Percentiles rank a stretch among this genome's conserved stretches.
Conservation (phyloP, 768 basidiomycete genomes). For the Leccinum variicolor region DNA sequence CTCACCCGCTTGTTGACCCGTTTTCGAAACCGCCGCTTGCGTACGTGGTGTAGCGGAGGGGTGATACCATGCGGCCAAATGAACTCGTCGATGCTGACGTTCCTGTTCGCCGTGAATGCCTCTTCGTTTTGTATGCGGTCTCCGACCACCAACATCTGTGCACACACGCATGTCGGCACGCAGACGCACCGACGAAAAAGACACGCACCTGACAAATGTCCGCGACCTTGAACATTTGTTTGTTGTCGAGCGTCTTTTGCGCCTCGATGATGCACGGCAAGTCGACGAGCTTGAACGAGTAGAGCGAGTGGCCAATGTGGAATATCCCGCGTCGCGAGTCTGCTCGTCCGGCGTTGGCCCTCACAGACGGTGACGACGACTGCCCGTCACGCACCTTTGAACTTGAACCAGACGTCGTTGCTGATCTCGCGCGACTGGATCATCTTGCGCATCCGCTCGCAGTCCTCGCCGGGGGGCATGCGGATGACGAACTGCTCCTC, state of each 20-base stretch:
- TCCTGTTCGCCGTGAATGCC: conserved; percentile 53
- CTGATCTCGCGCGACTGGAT: conserved; percentile 72
- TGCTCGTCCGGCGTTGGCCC: conserved; percentile 30
- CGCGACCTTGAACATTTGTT: conserved; percentile 97
- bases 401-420: conserved; percentile 95
- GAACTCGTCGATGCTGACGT: conserved; percentile 90
- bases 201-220: conserved; percentile 89
- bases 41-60: conserved; percentile 84
- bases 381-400: conserved; percentile 63
- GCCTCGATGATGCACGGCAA: conserved; percentile 91
- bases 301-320: conserved; percentile 75
- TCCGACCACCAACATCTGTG: conserved; percentile 89
- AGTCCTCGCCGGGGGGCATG: conserved; percentile 82
- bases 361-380: not conserved
- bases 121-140: conserved; percentile 72
- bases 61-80: conserved; percentile 97
- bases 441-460: conserved; percentile 77
- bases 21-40: conserved; percentile 91
- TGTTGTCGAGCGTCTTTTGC: conserved; percentile 93
- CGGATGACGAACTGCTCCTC: conserved; percentile 96
- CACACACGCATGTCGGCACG: conserved; percentile 15
- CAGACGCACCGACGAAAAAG: conserved; percentile 1
- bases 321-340: conserved; percentile 91
- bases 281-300: conserved; percentile 93
- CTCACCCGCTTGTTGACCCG: conserved; percentile 77